Conservation (phyloP, 495 filamentous ascomycete species). For the Penicillium coprophilum region DNA sequence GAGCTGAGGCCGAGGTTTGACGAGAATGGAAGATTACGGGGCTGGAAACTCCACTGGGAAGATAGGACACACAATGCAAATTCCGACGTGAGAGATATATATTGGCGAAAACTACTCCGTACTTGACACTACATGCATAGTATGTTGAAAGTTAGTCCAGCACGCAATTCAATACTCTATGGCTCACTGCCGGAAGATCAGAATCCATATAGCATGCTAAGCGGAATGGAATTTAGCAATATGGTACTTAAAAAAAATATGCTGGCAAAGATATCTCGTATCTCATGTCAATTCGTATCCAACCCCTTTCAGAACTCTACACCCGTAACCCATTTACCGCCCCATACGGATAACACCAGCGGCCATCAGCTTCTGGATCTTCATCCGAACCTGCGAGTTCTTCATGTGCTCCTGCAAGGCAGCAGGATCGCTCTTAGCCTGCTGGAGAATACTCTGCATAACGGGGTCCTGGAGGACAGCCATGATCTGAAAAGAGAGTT, state of each 20-base stretch:
- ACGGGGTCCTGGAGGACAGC: slow-evolving; percentile 89
- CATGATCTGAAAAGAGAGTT: slow-evolving; percentile 64
- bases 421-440: slow-evolving; percentile 89
- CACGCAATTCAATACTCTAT: neutral
- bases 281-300: slow-evolving; percentile 20
- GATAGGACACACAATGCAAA: neutral
- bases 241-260: slow-evolving; percentile 6
- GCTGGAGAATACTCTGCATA: slow-evolving; percentile 96
- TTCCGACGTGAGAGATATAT: neutral
- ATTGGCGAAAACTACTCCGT: neutral
- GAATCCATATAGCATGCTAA: slow-evolving; percentile 1
- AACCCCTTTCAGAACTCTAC: slow-evolving; percentile 8
- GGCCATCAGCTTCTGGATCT: slow-evolving; percentile 89
- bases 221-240: slow-evolving; percentile 12
- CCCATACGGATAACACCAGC: slow-evolving; percentile 90
- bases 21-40: neutral
- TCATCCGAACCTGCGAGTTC: slow-evolving; percentile 76
- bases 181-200: neutral
- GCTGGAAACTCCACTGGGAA: neutral
- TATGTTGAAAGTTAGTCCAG: too few species aligned
- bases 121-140: too few species aligned
- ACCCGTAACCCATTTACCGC: slow-evolving; percentile 36
- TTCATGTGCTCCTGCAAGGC: slow-evolving; percentile 96
- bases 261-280: slow-evolving; percentile 19
- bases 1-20: neutral